Evolutionary conservation across 2,329 filamentous ascomycete genomes (phyloP), one percentile per base, ranked within the genome.

Genomic region (Fusarium humuli): DNA sequence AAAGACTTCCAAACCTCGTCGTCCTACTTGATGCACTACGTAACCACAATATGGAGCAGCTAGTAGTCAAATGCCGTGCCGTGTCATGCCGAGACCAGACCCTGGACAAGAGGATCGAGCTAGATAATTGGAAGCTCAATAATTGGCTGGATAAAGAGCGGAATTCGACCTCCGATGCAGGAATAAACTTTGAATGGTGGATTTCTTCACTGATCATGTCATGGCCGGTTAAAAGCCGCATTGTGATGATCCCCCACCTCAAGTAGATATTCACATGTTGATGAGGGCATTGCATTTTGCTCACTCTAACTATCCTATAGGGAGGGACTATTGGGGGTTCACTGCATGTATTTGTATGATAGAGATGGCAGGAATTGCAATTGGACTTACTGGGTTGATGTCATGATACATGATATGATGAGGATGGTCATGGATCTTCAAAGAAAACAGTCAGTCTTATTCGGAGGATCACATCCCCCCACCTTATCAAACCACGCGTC

Each of bases 191-290:
- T 44, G 46, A 45, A 54, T 42, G 37, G 55, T 49, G 61, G 34
- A 37, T 29, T 20, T 29, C 27, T 29, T 29, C 27, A 29, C 27
- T 29, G 27, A 65, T 65, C 46, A 48, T 48, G 29, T 42, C 61
- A 61, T 65, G 55, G n/a, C 55, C 65, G 60, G 65, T 61, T 71
- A 65, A 70, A 70, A 70, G 68, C 68, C 68, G 68, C 68, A 69
- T 27, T 32, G 65, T 65, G 59, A 45, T 37, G 65, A 62, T 52
- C 50, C 62, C 46, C 62, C 58, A 47, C 58, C 50, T 46, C 4
- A 41, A 11, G 37, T 16, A 11, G 40, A 56, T 27, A 44, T 54
- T 53, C 53, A 50, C 57, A 53, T 67, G 56, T n/a, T 52, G 16
- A 47, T 27, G 30, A 56, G 37, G 4, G 18, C 22, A 8, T 32